Evolutionary conservation across 208 protist genomes (phyloP).

Genomic region (Leishmania mexicana): DNA sequence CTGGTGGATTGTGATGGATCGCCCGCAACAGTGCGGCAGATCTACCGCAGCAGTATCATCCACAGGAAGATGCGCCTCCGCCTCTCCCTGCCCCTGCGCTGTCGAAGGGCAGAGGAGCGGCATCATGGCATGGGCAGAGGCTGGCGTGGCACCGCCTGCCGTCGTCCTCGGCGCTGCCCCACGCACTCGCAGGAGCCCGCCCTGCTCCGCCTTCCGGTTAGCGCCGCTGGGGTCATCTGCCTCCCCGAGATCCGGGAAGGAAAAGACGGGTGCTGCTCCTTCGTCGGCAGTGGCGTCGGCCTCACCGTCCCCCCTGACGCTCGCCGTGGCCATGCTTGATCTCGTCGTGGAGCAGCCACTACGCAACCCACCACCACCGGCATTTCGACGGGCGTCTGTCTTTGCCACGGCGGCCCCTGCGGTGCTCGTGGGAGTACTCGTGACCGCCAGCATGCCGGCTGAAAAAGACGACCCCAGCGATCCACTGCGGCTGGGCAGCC

Average conservation of each 20-base stretch:
- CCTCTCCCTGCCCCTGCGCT: neutral
- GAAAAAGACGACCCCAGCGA: constrained; percentile 25
- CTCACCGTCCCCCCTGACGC: neutral
- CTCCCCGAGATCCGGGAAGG: constrained; percentile 18
- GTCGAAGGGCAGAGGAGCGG: neutral
- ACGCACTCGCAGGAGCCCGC: neutral
- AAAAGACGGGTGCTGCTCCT: constrained; percentile 7
- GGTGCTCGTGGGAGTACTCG: neutral
- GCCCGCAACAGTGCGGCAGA: constrained; percentile 4
- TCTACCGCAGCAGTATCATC: neutral
- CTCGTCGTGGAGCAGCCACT: constrained; percentile 22
- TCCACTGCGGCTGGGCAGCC: constrained; percentile 2
- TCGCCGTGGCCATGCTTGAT: constrained; percentile 8
- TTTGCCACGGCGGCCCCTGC: neutral
- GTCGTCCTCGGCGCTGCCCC: neutral
- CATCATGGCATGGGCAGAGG: neutral
- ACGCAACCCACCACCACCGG: constrained; percentile 5
- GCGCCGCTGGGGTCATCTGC: neutral
- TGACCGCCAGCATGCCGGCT: constrained; percentile 1
- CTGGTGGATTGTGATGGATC: constrained; percentile 48
- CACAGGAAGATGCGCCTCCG: neutral
- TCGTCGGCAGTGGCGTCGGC: constrained; percentile 3
- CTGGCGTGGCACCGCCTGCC: neutral
- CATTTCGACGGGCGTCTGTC: neutral
- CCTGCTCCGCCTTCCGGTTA: neutral